Conservation (phyloP, 2,329 filamentous ascomycete species). For the Exophiala alcalophila region DNA sequence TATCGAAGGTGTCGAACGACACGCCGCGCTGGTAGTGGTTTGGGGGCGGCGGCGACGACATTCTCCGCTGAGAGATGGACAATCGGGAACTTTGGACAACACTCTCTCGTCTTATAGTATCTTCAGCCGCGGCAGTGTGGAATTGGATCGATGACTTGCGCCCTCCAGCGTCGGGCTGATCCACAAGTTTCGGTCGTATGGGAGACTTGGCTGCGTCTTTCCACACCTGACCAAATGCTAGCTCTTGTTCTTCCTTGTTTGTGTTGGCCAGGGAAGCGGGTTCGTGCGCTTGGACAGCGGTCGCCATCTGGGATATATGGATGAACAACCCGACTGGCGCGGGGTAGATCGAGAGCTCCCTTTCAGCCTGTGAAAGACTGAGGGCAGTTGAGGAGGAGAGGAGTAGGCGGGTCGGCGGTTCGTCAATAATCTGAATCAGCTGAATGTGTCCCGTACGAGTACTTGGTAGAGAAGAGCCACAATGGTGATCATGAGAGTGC, state of each 20-base stretch:
- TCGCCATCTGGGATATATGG: conserved; percentile 23
- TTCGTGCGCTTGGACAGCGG: conserved; percentile 13
- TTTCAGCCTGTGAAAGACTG: not conserved
- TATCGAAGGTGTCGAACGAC: conserved; percentile 71
- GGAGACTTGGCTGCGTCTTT: conserved; percentile 24
- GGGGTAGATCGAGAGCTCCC: conserved; percentile 14
- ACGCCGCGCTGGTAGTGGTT: conserved; percentile 66
- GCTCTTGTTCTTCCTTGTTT: conserved; percentile 25
- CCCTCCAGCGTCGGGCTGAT: conserved; percentile 15
- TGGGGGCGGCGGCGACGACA: conserved; percentile 39
- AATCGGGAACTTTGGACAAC: conserved; percentile 22
- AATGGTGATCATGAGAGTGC: too few species aligned
- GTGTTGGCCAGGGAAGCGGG: conserved; percentile 2
- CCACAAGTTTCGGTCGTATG: conserved; percentile 12
- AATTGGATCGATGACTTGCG: conserved; percentile 31
- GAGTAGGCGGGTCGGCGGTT: conserved; percentile 7
- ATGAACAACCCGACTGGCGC: conserved; percentile 7
- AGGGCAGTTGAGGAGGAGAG: conserved; percentile 9
- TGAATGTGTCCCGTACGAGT: conserved; percentile 1
- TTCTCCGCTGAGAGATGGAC: conserved; percentile 28
- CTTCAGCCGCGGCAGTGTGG: conserved; percentile 29
- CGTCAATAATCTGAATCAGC: conserved; percentile 8
- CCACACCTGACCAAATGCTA: conserved; percentile 29
- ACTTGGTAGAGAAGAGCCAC: conserved; percentile 11
- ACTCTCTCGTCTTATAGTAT: conserved; percentile 30